These are phyloP conservation scores for Leucoagaricus sp. DNA, from an alignment of 1,284 basidiomycete species.

Conservation along the genomic window DNA sequence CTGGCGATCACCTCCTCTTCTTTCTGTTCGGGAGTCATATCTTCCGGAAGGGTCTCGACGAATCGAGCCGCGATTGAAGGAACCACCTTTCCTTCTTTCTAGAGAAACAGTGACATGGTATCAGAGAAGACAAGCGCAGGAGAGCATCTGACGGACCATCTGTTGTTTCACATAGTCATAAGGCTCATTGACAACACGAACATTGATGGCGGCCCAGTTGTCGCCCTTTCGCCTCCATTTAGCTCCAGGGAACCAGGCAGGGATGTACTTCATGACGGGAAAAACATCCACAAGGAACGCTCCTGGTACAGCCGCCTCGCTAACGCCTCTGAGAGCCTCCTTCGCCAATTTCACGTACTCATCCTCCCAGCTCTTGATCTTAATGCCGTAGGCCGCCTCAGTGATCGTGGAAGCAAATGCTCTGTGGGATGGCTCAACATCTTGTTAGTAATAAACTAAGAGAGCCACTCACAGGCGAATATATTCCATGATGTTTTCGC, in stretches of 20 bases:
- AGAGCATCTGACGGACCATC: constrained; percentile 10
- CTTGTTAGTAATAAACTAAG: neutral
- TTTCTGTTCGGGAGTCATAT: neutral
- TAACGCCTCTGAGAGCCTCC: constrained; percentile 12
- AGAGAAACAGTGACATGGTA: neutral
- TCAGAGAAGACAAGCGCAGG: neutral
- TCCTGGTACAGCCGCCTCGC: constrained; percentile 15
- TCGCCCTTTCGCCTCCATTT: constrained; percentile 20
- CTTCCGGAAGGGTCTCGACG: constrained; percentile 13
- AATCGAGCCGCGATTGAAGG: constrained; percentile 13
- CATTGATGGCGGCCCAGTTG: neutral
- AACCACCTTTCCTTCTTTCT: constrained; percentile 14
- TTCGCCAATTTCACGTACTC: constrained; percentile 15
- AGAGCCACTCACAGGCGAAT: constrained; percentile 16
- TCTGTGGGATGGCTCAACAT: constrained; percentile 8
- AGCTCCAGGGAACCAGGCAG: constrained; percentile 26
- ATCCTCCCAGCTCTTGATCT: constrained; percentile 12
- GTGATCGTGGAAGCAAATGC: constrained; percentile 18
- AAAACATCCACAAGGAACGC: constrained; percentile 19
- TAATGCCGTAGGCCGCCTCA: constrained; percentile 19
- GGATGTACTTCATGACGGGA: constrained; percentile 21
- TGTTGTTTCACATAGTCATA: constrained; percentile 17
- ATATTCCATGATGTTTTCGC: constrained; percentile 12
- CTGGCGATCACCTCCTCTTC: constrained; percentile 15
- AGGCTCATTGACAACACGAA: constrained; percentile 10